Evolutionary conservation across 768 basidiomycete genomes (phyloP), one percentile per base, ranked within the genome.

Genomic region (Cantharellus anzutake): DNA sequence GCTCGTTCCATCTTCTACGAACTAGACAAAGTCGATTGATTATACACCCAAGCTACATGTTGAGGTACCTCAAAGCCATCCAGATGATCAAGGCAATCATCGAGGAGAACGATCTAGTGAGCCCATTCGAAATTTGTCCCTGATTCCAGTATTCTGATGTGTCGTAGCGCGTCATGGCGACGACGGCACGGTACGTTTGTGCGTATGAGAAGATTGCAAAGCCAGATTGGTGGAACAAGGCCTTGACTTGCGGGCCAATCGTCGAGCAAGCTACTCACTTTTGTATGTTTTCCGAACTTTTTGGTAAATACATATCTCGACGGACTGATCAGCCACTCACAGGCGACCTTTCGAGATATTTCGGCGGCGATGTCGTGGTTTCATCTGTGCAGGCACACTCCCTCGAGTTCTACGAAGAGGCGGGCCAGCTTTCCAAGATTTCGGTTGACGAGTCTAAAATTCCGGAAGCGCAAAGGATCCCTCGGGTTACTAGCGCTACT

Each of bases 61-160:
- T 96, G 63, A 82, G 91, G 63, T 93, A 94, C 73, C 76, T 94
- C 66, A 85, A 84, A 70, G 92, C 86, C 40, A 89, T 94, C 29
- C 91, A 96, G 72, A 84, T 82, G 78, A 96, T 97, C 88, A 93
- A 94, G 73, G 79, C 84, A 62, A 92, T 97, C 70, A 86, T 99
- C 68, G 76, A 87, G 67, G 90, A 94, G 63, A 97, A 97, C 70
- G 80, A 89, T 67, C 77, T 99, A 61, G 85, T 84, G 44, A 48
- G 44, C 11, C 29, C 29, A 29, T 29, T 48, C 44, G 44, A 48
- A 48, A 48, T 29, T 48, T 11, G 44, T 11, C 11, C 11, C 1
- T 11, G 11, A 11, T 11, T 48, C 44, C 29, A 48, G 29, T 29
- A 11, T 48, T 29, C 44, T 48, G 29, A 11, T 11, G 11, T 11